Evolutionary conservation across 768 basidiomycete genomes (phyloP), one percentile per base, ranked within the genome.

Genomic region (Podaxis carcinomalis): DNA sequence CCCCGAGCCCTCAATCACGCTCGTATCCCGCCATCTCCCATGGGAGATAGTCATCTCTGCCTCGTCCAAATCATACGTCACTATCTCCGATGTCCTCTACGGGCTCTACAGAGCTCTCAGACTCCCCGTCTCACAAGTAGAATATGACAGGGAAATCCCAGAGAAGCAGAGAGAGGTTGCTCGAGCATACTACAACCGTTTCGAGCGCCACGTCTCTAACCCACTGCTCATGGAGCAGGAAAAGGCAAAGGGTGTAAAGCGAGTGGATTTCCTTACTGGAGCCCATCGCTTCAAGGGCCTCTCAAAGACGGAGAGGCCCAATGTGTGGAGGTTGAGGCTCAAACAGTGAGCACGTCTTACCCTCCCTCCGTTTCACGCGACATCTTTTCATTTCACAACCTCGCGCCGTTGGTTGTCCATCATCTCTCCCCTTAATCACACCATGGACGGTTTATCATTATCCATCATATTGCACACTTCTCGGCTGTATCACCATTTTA

Each of bases 391-490:
- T 23, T 21, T 27, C 47, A 13, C 46, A 19, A 36, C 56, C 5
- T 37, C 37, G 39, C 32, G 37, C 5, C 50, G 49, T 46, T 47
- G 27, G 40, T 35, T 56, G 46, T 46, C 53, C 7, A 39, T 42
- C 23, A n/a, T 19, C 7, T n/a, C 35, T 53, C 49, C 28, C 0
- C 25, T 51, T 5, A 39, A 53, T 37, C 51, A 23, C 52, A 19
- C 52, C 56, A 47, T 36, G 57, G 57, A 57, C 57, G 57, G 47
- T 27, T 19, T 57, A 57, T 57, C 46, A 37, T 51, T 57, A 57
- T 57, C 47, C 57, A 36, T 39, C 21, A 35, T 25, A 57, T 40
- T 19, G 51, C 32, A 50, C 27, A 16, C 13, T 25, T 27, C 9
- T 27, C 46, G 46, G 46, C 25, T 49, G 13, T 13, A 25, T 23